phyloP scores from a whole-genome alignment of 2,329 filamentous ascomycete species.

The Talaromyces pinophilus region DNA sequence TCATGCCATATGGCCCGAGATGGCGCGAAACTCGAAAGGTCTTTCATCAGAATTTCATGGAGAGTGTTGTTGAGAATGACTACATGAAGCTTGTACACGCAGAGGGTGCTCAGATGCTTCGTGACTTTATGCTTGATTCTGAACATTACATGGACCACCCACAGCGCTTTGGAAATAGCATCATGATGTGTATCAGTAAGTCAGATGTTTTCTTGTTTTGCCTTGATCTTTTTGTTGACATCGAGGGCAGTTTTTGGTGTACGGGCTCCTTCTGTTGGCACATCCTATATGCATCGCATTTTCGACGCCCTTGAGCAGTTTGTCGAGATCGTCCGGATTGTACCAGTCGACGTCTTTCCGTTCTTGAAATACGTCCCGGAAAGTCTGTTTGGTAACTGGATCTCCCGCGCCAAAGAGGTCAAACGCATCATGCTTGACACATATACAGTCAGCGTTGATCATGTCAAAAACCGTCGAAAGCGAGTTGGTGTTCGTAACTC shows the following conservation, averaged over 20 bases:
- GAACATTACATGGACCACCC: constrained; percentile 51
- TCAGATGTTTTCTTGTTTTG: background rate
- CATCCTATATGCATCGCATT: background rate
- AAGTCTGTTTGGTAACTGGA: constrained; percentile 44
- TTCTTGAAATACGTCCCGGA: constrained; percentile 48
- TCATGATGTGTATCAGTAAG: constrained; percentile 40
- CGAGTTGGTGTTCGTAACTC: constrained; percentile 30
- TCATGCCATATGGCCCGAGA: constrained; percentile 50
- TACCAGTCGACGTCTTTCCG: constrained; percentile 52
- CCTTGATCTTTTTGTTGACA: background rate
- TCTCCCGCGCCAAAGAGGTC: constrained; percentile 39
- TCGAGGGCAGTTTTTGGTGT: background rate
- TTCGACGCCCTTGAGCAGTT: background rate
- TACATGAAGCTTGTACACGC: constrained; percentile 50
- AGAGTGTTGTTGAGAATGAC: constrained; percentile 47
- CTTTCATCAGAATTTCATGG: constrained; percentile 50
- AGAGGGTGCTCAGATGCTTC: constrained; percentile 52
- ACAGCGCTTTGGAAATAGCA: constrained; percentile 53
- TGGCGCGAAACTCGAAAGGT: constrained; percentile 53
- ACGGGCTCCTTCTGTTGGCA: background rate
- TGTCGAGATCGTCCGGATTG: constrained; percentile 25
- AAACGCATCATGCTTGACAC: constrained; percentile 44
- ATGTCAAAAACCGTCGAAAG: constrained; percentile 37
- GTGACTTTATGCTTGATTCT: constrained; percentile 47
- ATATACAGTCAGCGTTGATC: constrained; percentile 41